Conservation (phyloP, 768 basidiomycete genomes). For the Macrolepiota fuliginosa region DNA sequence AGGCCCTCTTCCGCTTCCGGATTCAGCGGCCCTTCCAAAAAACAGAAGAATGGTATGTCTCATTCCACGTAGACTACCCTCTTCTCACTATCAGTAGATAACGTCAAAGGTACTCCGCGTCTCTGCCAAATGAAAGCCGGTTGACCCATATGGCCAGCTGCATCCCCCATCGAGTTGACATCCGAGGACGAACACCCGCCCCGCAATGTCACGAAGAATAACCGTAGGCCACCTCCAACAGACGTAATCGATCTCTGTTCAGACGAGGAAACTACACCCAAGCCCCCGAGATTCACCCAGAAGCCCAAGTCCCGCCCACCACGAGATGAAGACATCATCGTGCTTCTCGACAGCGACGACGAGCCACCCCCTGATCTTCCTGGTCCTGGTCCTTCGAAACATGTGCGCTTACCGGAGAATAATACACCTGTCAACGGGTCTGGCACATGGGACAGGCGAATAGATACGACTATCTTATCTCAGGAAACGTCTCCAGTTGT, state of each 20-base stretch:
- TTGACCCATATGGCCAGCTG: conserved; percentile 1
- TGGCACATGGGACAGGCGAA: too few relatives aligned
- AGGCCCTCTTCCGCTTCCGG: not conserved
- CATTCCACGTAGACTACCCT: not conserved
- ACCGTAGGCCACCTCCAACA: not conserved
- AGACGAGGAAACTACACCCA: conserved; percentile 13
- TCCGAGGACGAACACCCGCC: conserved; percentile 14
- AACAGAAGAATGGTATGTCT: not conserved
- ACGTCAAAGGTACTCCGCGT: conserved; percentile 3
- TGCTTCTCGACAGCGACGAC: conserved; percentile 18
- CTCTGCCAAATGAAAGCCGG: not conserved
- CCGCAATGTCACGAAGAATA: not conserved
- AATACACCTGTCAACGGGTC: not conserved
- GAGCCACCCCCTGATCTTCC: conserved; percentile 2
- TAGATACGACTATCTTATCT: not conserved
- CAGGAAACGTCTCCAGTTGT: not conserved
- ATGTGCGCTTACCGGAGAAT: not conserved
- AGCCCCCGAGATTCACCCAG: not conserved
- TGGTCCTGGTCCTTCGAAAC: not conserved
- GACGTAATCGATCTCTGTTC: conserved; percentile 25
- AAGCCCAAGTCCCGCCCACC: not conserved
- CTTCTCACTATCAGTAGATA: not conserved
- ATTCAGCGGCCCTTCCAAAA: not conserved
- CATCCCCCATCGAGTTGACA: conserved; percentile 9
- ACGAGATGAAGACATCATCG: conserved; percentile 11